A percentile compares a stretch with the other conserved stretches of the same genome.
phyloP scores from a whole-genome alignment of 2,329 filamentous ascomycete species.

The Aspergillus jensenii region DNA sequence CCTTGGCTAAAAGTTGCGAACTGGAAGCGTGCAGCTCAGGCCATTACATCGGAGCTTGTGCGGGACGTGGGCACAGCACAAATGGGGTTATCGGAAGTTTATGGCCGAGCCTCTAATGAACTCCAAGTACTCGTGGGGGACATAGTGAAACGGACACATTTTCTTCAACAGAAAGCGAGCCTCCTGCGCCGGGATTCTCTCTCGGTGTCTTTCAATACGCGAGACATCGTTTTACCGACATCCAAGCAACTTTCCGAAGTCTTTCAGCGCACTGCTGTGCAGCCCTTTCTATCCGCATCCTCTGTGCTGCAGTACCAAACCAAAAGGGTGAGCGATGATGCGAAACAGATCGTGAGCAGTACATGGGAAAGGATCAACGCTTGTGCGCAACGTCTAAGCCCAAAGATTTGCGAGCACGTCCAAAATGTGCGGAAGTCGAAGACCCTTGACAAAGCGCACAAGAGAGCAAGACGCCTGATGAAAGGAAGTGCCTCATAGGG shows the following conservation, averaged over 20 bases:
- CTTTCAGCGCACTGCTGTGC: conserved; percentile 30
- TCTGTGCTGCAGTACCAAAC: conserved; percentile 31
- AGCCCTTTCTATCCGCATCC: conserved; percentile 33
- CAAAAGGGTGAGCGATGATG: conserved; percentile 28
- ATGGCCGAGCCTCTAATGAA: conserved; percentile 38
- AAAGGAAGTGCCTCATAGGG: conserved; percentile 20
- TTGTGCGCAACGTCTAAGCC: conserved; percentile 23
- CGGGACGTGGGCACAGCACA: conserved; percentile 41
- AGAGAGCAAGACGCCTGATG: conserved; percentile 31
- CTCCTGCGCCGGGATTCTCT: conserved; percentile 25
- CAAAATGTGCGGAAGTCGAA: conserved; percentile 28
- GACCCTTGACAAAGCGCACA: conserved; percentile 36
- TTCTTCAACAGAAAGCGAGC: conserved; percentile 31
- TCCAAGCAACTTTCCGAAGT: conserved; percentile 37
- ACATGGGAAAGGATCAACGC: conserved; percentile 29
- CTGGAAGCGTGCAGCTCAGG: conserved; percentile 45
- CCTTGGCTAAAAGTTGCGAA: conserved; percentile 49
- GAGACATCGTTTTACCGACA: conserved; percentile 27
- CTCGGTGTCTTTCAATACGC: conserved; percentile 21
- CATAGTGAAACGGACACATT: conserved; percentile 36
- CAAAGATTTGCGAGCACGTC: conserved; percentile 28
- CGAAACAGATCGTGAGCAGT: conserved; percentile 26
- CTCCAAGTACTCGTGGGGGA: conserved; percentile 39
- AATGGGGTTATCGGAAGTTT: conserved; percentile 37
- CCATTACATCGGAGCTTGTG: conserved; percentile 35